Evolutionary conservation across 345 rosid species (phyloP), one percentile per base, ranked within the genome.

Genomic region (Ceriops zippeliana): DNA sequence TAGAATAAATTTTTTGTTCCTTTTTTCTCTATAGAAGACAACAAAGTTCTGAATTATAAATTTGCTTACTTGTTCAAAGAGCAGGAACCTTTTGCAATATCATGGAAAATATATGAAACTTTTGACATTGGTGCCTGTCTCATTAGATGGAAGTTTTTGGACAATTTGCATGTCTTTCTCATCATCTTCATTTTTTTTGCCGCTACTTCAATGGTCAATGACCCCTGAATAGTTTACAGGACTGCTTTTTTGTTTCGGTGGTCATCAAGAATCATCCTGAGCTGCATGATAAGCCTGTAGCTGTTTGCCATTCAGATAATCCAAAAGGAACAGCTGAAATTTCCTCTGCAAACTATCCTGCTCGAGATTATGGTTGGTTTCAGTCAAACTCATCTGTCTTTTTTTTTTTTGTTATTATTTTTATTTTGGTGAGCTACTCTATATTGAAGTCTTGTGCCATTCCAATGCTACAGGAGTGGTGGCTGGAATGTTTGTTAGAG

Each of bases 271-370:
- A 80, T 73, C 87, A 69, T 76, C 86, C 86, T 2, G 88, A 86
- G 49, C 76, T 93, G 74, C 87, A 82, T 13, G 90, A 90, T 74
- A 88, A 81, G 82, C 96, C 97, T 53, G 95, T 93, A 69, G 98
- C 96, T 58, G 86, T 90, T 53, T 89, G 96, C 68, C 98, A 93
- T 81, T 93, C 98, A 7, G 91, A 86, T 78, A 93, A 85, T 76
- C 86, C 89, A 15, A 89, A 88, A 78, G 98, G 98, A 82, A 90
- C 98, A 52, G 98, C 98, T 52, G 97, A 93, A 84, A 90, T 93
- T 65, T 93, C 97, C 62, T 93, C 98, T 24, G 98, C 98, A 49
- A 93, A 93, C 71, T 93, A 93, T 73, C 91, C 95, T 68, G 97
- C 98, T 74, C 86, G 97, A 69, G 84, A 74, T 67, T 90, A 84